These are phyloP conservation scores for Austroboletus olivaceoglutinosus DNA, from an alignment of 1,284 basidiomycete species.

Conservation along the genomic window DNA sequence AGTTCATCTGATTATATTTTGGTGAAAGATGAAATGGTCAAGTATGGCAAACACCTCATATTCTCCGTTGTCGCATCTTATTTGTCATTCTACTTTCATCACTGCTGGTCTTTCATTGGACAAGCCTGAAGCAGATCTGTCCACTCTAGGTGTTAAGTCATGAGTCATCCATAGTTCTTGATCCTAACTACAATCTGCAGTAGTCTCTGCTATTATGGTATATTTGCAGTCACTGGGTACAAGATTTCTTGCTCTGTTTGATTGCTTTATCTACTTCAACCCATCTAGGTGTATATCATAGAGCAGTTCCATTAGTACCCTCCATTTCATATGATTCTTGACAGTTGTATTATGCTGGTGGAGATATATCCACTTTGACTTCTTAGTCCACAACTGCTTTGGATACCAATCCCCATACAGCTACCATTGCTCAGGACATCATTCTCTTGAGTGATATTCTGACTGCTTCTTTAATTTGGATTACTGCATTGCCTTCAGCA, in stretches of 20 bases:
- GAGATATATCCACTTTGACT: constrained; percentile 5
- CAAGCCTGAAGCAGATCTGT: constrained; percentile 59
- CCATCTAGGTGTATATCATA: constrained; percentile 13
- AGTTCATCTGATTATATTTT: constrained; percentile 71
- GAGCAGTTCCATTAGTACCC: constrained; percentile 1
- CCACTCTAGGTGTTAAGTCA: constrained; percentile 65
- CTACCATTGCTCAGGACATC: neutral
- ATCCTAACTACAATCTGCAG: constrained; percentile 30
- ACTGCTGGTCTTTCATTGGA: constrained; percentile 67
- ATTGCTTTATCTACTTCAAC: constrained; percentile 4
- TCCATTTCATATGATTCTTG: constrained; percentile 1
- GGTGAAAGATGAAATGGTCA: constrained; percentile 63
- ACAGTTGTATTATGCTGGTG: constrained; percentile 1
- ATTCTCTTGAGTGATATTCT: constrained; percentile 1
- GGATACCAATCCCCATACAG: neutral
- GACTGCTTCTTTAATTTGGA: constrained; percentile 22
- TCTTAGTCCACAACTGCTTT: neutral
- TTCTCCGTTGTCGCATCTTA: constrained; percentile 64
- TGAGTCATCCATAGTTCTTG: constrained; percentile 44
- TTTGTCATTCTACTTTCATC: constrained; percentile 70
- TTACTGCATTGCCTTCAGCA: constrained; percentile 43
- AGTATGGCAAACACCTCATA: constrained; percentile 64
- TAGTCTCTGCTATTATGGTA: constrained; percentile 14
- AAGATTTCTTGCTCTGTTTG: neutral
- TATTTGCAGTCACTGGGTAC: constrained; percentile 20